Conservation (phyloP, 805 yeast genomes). For the Lipomyces kockii region DNA sequence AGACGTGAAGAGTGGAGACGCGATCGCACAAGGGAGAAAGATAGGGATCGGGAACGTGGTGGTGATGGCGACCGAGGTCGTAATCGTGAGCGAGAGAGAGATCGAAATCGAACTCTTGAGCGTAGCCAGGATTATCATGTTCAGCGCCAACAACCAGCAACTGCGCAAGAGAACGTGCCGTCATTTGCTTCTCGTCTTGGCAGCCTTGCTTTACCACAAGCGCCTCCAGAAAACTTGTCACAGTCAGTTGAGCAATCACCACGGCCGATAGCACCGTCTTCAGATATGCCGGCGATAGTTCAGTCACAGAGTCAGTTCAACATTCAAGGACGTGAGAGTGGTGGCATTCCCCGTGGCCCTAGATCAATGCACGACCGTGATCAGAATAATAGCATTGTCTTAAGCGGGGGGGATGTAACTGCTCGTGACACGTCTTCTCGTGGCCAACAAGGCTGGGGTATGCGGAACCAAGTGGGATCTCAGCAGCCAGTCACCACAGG, state of each 20-base stretch:
- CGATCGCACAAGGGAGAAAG: conserved; percentile 8
- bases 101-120: conserved; percentile 1
- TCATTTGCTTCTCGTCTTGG: conserved; percentile 2
- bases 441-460: not conserved
- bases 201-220: not conserved
- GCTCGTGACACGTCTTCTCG: not conserved
- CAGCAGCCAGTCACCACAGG: not conserved
- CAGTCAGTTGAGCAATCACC: not conserved
- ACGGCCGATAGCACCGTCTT: not conserved
- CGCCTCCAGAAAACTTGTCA: not conserved
- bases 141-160: not conserved
- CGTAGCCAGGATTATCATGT: not conserved
- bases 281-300: not conserved
- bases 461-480: not conserved
- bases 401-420: not conserved
- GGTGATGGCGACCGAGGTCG: conserved; percentile 19
- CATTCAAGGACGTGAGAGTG: not conserved
- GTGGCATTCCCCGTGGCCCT: conserved; percentile 7
- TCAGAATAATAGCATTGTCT: not conserved
- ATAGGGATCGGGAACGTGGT: conserved; percentile 14
- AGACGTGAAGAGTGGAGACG: conserved; percentile 8
- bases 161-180: not conserved
- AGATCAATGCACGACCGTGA: conserved; percentile 9
- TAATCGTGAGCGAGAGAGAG: conserved; percentile 10
- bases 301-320: not conserved